Base-by-base conservation (phyloP, 371 early-diverging fungal species). In the Chytridium lagenaria region DNA sequence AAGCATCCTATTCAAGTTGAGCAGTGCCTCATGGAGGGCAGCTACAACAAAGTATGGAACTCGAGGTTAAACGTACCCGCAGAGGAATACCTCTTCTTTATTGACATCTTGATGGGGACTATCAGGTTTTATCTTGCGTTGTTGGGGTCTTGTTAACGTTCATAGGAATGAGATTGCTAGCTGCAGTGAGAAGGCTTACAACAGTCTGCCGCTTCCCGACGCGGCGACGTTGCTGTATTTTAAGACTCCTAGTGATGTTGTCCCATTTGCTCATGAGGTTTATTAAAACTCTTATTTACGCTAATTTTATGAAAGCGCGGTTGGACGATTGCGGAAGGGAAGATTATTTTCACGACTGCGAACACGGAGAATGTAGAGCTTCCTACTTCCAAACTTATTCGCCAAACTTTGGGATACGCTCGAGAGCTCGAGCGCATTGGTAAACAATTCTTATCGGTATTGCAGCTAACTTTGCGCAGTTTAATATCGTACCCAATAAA, bases 401-500 rank as follows among this genome's bases (percentile, higher is more conserved):
- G 89, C 67, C 91, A 95, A 80, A 88, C 92, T 23, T 83, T 97
- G 78, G 78, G 86, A 26, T 98, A 97, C 82, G 98, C 98, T 34
- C 85, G 89, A 72, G 98, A 98, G 85, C 87, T 98, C 74, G 98
- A 98, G 82, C 92, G 95, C 71, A 98, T 98, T 86, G 97, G 84
- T 72, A 40, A n/a, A n/a, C n/a, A n/a, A 28, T n/a, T n/a, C n/a
- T n/a, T n/a, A n/a, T n/a, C 36, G 12, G 26, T 36, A 64, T 33
- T n/a, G n/a, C n/a, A n/a, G n/a, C n/a, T n/a, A n/a, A n/a, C n/a
- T n/a, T n/a, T n/a, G n/a, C n/a, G n/a, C n/a, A n/a, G n/a, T n/a
- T n/a, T n/a, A n/a, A n/a, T n/a, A n/a, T n/a, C n/a, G n/a, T n/a
- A n/a, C n/a, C n/a, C n/a, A n/a, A n/a, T n/a, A n/a, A n/a, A n/a